Conservation (phyloP, 495 filamentous ascomycete genomes). For the Aspergillus avenaceus region DNA sequence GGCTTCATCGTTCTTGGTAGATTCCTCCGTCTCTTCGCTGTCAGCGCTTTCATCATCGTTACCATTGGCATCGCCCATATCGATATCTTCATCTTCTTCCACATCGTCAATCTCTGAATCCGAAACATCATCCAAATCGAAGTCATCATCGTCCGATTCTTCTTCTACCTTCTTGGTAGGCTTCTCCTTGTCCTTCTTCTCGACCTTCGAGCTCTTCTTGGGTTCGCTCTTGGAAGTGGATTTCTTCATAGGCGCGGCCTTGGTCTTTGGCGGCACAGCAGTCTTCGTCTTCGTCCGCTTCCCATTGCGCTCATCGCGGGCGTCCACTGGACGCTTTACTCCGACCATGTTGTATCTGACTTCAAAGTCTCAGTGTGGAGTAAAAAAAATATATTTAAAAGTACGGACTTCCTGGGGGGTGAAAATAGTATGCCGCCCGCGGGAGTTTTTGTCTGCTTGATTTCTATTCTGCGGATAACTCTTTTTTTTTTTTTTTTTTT, state of each 20-base stretch:
- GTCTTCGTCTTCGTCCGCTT: conserved; percentile 45
- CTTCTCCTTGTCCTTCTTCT: conserved; percentile 33
- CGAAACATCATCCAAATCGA: conserved; percentile 41
- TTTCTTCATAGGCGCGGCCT: conserved; percentile 33
- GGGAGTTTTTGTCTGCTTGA: conserved; percentile 12
- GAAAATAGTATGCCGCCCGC: conserved; percentile 5
- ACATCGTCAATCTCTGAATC: conserved; percentile 35
- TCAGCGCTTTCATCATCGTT: conserved; percentile 25
- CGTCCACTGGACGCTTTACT: conserved; percentile 40
- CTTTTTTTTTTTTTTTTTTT: conserved; percentile 36
- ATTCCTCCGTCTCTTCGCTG: conserved; percentile 23
- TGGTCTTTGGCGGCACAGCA: no score
- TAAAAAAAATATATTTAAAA: neutral
- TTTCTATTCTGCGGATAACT: conserved; percentile 21
- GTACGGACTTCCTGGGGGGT: neutral
- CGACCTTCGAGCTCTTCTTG: conserved; percentile 24
- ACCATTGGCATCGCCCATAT: conserved; percentile 31
- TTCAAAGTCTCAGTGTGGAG: no score
- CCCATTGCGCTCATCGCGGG: conserved; percentile 42
- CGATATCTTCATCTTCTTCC: conserved; percentile 34
- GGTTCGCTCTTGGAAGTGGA: conserved; percentile 21
- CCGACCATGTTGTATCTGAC: conserved; percentile 43
- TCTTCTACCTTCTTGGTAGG: conserved; percentile 31
- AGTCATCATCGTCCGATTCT: conserved; percentile 37
- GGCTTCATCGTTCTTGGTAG: conserved; percentile 13